A percentile compares a stretch with the other conserved stretches of the same genome.
Conservation (phyloP, 805 yeast genomes). For the Sugiyamaella floridensis region DNA sequence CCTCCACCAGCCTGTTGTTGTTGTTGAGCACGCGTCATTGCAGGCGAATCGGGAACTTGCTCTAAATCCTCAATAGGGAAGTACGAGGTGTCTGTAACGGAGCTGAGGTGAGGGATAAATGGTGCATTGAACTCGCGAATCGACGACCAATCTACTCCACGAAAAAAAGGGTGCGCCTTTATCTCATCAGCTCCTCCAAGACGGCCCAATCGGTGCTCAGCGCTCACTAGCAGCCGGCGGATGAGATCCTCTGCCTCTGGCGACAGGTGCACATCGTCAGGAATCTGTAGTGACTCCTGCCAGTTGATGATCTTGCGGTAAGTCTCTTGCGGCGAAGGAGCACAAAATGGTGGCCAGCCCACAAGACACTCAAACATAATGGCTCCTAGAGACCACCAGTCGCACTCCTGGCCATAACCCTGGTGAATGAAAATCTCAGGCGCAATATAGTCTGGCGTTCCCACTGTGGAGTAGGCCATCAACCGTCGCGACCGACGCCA, state of each 20-base stretch:
- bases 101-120: constrained; percentile 82
- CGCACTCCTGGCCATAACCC: constrained; percentile 96
- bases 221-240: constrained; percentile 62
- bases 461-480: constrained; percentile 95
- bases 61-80: constrained; percentile 97
- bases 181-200: constrained; percentile 89
- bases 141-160: constrained; percentile 93
- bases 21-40: constrained; percentile 38
- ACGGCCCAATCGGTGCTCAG: constrained; percentile 78
- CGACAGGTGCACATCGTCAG: constrained; percentile 84
- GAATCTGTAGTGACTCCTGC: constrained; percentile 81
- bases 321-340: constrained; percentile 91
- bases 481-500: constrained; percentile 88
- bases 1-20: constrained; percentile 34
- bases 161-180: constrained; percentile 83
- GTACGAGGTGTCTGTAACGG: constrained; percentile 92
- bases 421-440: constrained; percentile 90
- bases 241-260: constrained; percentile 87
- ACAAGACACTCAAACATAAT: constrained; percentile 94
- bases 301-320: constrained; percentile 85
- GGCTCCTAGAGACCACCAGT: constrained; percentile 97
- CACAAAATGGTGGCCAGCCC: constrained; percentile 97
- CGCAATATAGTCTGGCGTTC: constrained; percentile 94
- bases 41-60: constrained; percentile 85
- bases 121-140: constrained; percentile 88